These are phyloP conservation scores for Chondrostereum purpureum DNA, from an alignment of 1,284 basidiomycete species.

Conservation along the genomic window DNA sequence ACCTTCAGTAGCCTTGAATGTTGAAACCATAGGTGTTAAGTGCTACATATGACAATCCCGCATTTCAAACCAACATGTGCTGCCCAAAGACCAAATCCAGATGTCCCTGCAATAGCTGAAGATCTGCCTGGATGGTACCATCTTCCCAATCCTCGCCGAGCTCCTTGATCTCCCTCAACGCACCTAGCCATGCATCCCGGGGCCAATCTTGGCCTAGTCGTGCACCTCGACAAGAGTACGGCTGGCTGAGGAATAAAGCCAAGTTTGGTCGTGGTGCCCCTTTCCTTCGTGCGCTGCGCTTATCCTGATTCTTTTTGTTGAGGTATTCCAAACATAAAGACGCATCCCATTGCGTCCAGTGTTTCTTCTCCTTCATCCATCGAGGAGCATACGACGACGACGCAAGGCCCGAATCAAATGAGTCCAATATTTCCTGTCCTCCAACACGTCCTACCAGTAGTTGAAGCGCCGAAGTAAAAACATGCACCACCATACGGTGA, in stretches of 20 bases:
- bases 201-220: slow-evolving; percentile 67
- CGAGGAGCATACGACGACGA: slow-evolving; percentile 52
- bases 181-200: slow-evolving; percentile 53
- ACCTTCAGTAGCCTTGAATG: no score
- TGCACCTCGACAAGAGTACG: slow-evolving; percentile 39
- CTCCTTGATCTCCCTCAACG: slow-evolving; percentile 36
- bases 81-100: slow-evolving; percentile 41
- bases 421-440: slow-evolving; percentile 32
- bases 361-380: slow-evolving; percentile 32
- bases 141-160: slow-evolving; percentile 51
- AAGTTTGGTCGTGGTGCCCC: slow-evolving; percentile 28
- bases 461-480: slow-evolving; percentile 55
- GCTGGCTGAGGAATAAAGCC: slow-evolving; percentile 43
- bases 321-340: slow-evolving; percentile 54
- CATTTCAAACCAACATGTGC: slow-evolving; percentile 27
- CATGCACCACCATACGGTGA: slow-evolving; percentile 61
- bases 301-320: slow-evolving; percentile 24
- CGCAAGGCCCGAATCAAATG: slow-evolving; percentile 20
- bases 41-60: not conserved
- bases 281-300: slow-evolving; percentile 26
- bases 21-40: no score
- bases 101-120: slow-evolving; percentile 41
- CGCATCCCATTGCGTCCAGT: slow-evolving; percentile 44
- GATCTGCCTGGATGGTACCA: slow-evolving; percentile 40
- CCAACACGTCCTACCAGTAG: slow-evolving; percentile 51